These are phyloP conservation scores for Leccinum imitatum DNA, from an alignment of 768 basidiomycete genomes.

Conservation along the genomic window DNA sequence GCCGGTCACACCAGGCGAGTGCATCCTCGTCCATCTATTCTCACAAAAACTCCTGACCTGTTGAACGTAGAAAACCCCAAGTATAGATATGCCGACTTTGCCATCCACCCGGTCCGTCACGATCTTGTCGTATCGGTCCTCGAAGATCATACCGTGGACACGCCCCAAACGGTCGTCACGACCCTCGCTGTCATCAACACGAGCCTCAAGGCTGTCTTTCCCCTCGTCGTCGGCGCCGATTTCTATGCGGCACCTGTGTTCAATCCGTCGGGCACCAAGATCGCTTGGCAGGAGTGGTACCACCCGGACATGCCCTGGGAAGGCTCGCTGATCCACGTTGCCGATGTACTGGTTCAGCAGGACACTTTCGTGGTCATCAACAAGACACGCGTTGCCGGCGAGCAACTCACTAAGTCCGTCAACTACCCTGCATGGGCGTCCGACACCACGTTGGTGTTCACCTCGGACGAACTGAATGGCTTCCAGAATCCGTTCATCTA, in stretches of 20 bases:
- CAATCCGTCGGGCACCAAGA: slow-evolving; percentile 54
- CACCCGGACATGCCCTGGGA: slow-evolving; percentile 73
- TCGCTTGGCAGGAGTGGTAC: slow-evolving; percentile 68
- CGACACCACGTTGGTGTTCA: slow-evolving; percentile 58
- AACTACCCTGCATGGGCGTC: slow-evolving; percentile 60
- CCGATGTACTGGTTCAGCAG: slow-evolving; percentile 37
- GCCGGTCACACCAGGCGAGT: slow-evolving; percentile 61
- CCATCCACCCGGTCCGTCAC: slow-evolving; percentile 51
- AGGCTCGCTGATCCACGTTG: slow-evolving; percentile 55
- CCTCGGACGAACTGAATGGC: slow-evolving; percentile 56
- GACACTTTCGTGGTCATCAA: slow-evolving; percentile 38
- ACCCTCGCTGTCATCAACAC: slow-evolving; percentile 58
- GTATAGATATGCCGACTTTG: slow-evolving; percentile 42
- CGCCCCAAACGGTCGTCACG: slow-evolving; percentile 41
- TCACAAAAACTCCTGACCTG: background rate
- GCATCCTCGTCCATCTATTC: slow-evolving; percentile 6
- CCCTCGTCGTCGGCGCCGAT: slow-evolving; percentile 59
- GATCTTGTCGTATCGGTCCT: slow-evolving; percentile 59
- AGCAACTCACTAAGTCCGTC: slow-evolving; percentile 48
- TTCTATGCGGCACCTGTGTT: slow-evolving; percentile 68
- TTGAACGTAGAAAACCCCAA: slow-evolving; percentile 9
- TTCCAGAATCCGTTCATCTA: slow-evolving; percentile 39
- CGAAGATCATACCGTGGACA: slow-evolving; percentile 65
- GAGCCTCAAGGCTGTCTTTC: slow-evolving; percentile 39
- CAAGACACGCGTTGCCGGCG: slow-evolving; percentile 49